Base-by-base conservation (phyloP, 257 asterid genomes). In the Solanum verrucosum region DNA sequence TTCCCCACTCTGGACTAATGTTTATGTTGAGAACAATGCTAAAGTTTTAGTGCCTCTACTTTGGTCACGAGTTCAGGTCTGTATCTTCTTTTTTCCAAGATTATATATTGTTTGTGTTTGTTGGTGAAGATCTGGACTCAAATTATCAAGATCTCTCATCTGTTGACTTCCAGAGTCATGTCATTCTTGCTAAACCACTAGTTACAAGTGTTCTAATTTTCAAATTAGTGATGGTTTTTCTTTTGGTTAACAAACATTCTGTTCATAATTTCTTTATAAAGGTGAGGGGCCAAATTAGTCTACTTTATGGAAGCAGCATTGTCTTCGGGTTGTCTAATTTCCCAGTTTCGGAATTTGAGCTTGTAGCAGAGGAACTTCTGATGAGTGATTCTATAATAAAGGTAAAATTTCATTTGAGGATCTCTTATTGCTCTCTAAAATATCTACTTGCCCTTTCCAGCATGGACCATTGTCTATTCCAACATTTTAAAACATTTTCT, bases 41-140 rank as follows among this genome's bases (percentile, higher is more conserved):
- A 96, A 94, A 92, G 96, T 95, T 84, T 90, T 96, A 89, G 99
- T 96, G 90, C 99, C 99, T 92, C 95, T 96, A 84, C 92, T 95
- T 73, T 96, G 99, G 99, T 94, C 99, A 86, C 95, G 99, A 93
- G 99, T 96, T 93, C 98, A 96, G 99, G 99, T 96, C 46, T 85
- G 86, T 85, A 5, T 67, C 81, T 35, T 65, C 42, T 21, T 85
- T 46, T 42, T 65, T 70, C 37, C 67, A 27, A 65, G 79, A 29
- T 37, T 37, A 65, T 67, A 8, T 85, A 71, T 68, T 85, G 20
- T 67, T 67, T 38, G 70, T 68, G 49, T 70, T 78, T 86, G 72
- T 46, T 29, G 38, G 44, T 82, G 86, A 82, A 82, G n/a, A 82
- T 1, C 2, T 29, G 29, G 70, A 46, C 70, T 29, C 70, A 3